Conservation (phyloP, 257 asterid species). For the Penstemon newberryi region DNA sequence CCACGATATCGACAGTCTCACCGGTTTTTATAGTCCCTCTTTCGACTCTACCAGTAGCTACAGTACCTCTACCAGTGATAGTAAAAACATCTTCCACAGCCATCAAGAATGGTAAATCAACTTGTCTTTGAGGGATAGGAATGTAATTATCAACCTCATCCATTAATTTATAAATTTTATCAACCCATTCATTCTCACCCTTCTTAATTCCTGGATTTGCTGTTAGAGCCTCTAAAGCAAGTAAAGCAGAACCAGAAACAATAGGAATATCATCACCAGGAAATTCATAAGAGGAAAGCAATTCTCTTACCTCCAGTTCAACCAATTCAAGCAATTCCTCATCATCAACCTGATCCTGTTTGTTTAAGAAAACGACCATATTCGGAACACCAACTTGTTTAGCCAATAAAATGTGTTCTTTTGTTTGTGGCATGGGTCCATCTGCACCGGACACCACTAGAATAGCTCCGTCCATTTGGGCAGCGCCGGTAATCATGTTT, state of each 20-base stretch:
- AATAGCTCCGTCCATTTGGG: slow-evolving; percentile 40
- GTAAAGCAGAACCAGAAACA: slow-evolving; percentile 46
- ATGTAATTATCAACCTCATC: slow-evolving; percentile 54
- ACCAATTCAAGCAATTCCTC: slow-evolving; percentile 55
- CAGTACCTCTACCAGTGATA: slow-evolving; percentile 56
- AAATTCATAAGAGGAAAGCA: slow-evolving; percentile 46
- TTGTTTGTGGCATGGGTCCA: slow-evolving; percentile 43
- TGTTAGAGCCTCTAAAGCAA: slow-evolving; percentile 52
- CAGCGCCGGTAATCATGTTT: slow-evolving; percentile 42
- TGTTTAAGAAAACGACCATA: slow-evolving; percentile 57
- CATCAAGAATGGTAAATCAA: slow-evolving; percentile 48
- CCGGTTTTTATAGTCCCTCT: slow-evolving; percentile 48
- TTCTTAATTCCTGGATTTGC: slow-evolving; percentile 45
- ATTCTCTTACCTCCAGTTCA: slow-evolving; percentile 57
- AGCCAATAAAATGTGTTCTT: slow-evolving; percentile 38
- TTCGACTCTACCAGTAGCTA: slow-evolving; percentile 54
- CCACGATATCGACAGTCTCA: slow-evolving; percentile 49
- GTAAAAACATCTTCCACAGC: slow-evolving; percentile 57
- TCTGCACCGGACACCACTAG: slow-evolving; percentile 40
- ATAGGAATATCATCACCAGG: slow-evolving; percentile 56
- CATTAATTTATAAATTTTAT: slow-evolving; percentile 48
- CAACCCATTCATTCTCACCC: slow-evolving; percentile 53
- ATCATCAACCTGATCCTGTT: slow-evolving; percentile 56
- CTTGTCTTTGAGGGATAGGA: slow-evolving; percentile 49
- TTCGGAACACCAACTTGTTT: slow-evolving; percentile 43